These are phyloP conservation scores for Marasmius sp. DNA, from an alignment of 1,284 basidiomycete species.

Conservation along the genomic window DNA sequence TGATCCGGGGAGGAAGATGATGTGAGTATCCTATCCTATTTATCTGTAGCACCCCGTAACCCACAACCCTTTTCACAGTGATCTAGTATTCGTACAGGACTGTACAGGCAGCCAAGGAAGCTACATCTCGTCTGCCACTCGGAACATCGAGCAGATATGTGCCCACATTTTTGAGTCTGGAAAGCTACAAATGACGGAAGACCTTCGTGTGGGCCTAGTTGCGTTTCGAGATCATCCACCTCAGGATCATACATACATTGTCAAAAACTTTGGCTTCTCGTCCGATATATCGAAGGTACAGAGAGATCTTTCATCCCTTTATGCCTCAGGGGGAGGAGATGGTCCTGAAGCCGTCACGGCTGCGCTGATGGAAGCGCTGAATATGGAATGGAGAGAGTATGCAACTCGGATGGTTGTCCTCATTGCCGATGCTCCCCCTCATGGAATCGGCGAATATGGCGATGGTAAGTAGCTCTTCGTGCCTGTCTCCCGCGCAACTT, in stretches of 20 bases:
- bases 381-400: constrained; percentile 87
- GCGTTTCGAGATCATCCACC: constrained; percentile 94
- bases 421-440: constrained; percentile 97
- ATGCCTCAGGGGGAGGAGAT: constrained; percentile 96
- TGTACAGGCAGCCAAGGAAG: constrained; percentile 88
- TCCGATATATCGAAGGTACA: constrained; percentile 89
- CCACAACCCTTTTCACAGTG: constrained; percentile 45
- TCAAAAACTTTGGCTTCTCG: constrained; percentile 93
- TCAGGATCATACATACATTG: constrained; percentile 92
- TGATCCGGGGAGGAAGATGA: constrained; percentile 60
- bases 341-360: constrained; percentile 98
- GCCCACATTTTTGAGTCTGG: constrained; percentile 95
- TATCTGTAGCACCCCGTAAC: constrained; percentile 7
- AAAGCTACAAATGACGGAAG: constrained; percentile 81
- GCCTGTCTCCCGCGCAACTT: constrained; percentile 8
- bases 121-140: constrained; percentile 89
- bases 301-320: constrained; percentile 78
- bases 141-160: constrained; percentile 97
- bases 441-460: constrained; percentile 91
- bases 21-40: constrained; percentile 49
- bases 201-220: constrained; percentile 88
- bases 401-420: constrained; percentile 95
- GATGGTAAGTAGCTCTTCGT: constrained; percentile 62
- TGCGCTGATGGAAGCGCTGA: constrained; percentile 82
- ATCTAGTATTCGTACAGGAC: constrained; percentile 88